phyloP scores from a whole-genome alignment of 2,329 filamentous ascomycete species.

The Nemania sp. region DNA sequence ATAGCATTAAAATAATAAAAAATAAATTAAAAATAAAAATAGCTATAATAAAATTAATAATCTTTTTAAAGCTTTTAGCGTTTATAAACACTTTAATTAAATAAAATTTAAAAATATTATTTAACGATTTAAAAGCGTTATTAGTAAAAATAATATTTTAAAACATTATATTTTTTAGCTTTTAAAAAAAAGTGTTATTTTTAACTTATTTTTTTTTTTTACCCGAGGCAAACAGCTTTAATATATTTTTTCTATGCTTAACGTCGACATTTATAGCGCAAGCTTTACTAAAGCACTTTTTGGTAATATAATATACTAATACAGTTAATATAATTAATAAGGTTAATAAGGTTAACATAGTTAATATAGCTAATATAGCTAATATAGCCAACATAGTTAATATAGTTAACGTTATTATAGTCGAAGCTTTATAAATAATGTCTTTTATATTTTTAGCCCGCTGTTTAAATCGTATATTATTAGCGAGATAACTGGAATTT shows the following conservation, averaged over 20 bases:
- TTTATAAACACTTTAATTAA: not conserved
- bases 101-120: constrained; percentile 1
- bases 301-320: too few species aligned
- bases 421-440: too few species aligned
- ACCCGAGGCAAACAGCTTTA: not conserved
- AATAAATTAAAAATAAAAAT: not conserved
- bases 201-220: not conserved
- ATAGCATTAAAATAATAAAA: not conserved
- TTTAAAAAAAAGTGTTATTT: not conserved
- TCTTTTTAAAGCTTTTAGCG: not conserved
- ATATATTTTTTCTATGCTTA: too few species aligned
- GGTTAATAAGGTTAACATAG: too few species aligned
- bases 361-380: too few species aligned
- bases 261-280: too few species aligned
- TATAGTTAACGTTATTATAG: too few species aligned
- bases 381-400: too few species aligned
- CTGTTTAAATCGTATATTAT: too few species aligned
- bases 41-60: not conserved
- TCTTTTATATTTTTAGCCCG: too few species aligned
- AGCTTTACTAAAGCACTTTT: not conserved
- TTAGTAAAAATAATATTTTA: not conserved
- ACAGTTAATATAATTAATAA: too few species aligned
- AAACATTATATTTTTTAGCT: not conserved
- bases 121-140: not conserved
- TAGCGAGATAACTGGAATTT: too few species aligned